Evolutionary conservation across 2,329 filamentous ascomycete genomes (phyloP).

Genomic region (Colletotrichum phormii): DNA sequence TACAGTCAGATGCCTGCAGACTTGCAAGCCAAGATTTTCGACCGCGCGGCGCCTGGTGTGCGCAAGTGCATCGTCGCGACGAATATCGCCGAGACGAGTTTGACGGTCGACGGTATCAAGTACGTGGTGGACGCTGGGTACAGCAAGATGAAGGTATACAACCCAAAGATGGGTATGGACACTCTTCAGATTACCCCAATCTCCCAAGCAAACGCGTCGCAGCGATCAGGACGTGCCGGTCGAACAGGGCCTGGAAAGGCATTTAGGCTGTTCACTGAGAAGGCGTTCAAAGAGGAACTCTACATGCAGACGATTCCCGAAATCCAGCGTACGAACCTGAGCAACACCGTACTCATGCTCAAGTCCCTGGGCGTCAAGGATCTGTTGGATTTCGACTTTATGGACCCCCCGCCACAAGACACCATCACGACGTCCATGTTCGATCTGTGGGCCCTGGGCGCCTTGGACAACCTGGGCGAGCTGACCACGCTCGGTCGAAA

Average conservation of each 20-base stretch:
- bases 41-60: slow-evolving; percentile 88
- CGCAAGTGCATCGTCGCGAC: slow-evolving; percentile 98
- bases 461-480: slow-evolving; percentile 92
- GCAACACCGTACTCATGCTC: slow-evolving; percentile 92
- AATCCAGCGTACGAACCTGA: slow-evolving; percentile 95
- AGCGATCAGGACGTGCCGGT: slow-evolving; percentile 92
- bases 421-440: slow-evolving; percentile 98
- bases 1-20: slow-evolving; percentile 99
- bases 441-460: slow-evolving; percentile 95
- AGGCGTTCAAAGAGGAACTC: slow-evolving; percentile 94
- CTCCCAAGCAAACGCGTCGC: slow-evolving; percentile 94
- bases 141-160: slow-evolving; percentile 98
- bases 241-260: slow-evolving; percentile 96
- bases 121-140: slow-evolving; percentile 97
- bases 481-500: slow-evolving; percentile 87
- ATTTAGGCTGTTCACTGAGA: slow-evolving; percentile 93
- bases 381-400: slow-evolving; percentile 96
- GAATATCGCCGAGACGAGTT: slow-evolving; percentile 97
- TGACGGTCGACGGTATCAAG: slow-evolving; percentile 99
- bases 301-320: slow-evolving; percentile 98
- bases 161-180: slow-evolving; percentile 99
- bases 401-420: slow-evolving; percentile 98
- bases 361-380: slow-evolving; percentile 96
- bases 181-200: slow-evolving; percentile 98
- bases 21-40: slow-evolving; percentile 97